phyloP scores from a whole-genome alignment of 164 flowering plant species.

The Houttuynia cordata region DNA sequence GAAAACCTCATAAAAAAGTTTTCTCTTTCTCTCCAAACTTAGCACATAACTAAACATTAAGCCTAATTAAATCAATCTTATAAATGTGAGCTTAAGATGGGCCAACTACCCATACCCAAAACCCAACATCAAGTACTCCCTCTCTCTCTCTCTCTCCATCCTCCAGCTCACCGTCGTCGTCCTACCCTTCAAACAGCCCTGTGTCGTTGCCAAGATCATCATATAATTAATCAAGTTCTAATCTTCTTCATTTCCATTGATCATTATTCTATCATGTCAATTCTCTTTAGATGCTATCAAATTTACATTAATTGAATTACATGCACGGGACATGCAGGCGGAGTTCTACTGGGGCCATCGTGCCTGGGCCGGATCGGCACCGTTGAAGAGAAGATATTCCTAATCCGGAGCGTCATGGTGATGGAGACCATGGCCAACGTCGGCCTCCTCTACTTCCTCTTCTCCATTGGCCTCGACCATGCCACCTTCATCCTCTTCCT shows the following conservation, averaged over 20 bases:
- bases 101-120: no score
- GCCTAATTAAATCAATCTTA: no score
- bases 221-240: neutral
- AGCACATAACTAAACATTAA: no score
- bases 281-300: no score
- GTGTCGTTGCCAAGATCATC: slow-evolving; percentile 17
- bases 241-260: neutral
- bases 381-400: slow-evolving; percentile 8
- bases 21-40: no score
- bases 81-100: no score
- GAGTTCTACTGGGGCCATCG: slow-evolving; percentile 23
- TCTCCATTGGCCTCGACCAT: slow-evolving; percentile 18
- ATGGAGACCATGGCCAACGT: slow-evolving; percentile 30
- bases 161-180: slow-evolving; percentile 11
- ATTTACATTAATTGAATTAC: neutral
- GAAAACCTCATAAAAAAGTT: no score
- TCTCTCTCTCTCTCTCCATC: slow-evolving; percentile 15
- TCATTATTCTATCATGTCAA: neutral
- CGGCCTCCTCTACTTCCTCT: slow-evolving; percentile 26
- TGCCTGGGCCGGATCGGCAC: slow-evolving; percentile 6
- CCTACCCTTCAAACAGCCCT: slow-evolving; percentile 18
- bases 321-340: slow-evolving; percentile 11
- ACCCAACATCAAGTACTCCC: no score
- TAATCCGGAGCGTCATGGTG: slow-evolving; percentile 13
- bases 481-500: slow-evolving; percentile 23